Base-by-base conservation (phyloP, 352 stramenopile genomes). In the Phytopythium sindhum region DNA sequence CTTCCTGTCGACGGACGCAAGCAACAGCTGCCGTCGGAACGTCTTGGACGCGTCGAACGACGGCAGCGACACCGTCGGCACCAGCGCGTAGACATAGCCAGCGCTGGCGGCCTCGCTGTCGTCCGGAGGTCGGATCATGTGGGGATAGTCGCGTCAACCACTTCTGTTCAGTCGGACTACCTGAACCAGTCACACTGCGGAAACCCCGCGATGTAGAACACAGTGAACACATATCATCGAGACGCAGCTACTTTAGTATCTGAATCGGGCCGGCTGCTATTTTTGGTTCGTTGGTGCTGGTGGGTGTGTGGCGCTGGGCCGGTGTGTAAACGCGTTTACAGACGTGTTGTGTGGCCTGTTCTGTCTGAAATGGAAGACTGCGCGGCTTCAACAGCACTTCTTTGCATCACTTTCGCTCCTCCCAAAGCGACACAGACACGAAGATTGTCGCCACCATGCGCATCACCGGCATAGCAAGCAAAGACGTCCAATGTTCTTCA, bases 31-130 rank as follows among this genome's bases (percentile, higher is more conserved):
- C 10, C 39, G 23, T 2, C 39, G 39, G 21, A 61, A 29, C 28
- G 56, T 53, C 28, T 51, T 52, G 23, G 41, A 53, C 23, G 39
- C 37, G 17, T 61, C 56, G 26, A 61, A 61, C 5, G 39, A 53
- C 28, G 56, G 56, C 24, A 52, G 41, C 15, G 41, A 26, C 5
- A 24, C 23, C 1, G 1, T 28, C 8, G 39, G 24, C 2, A 61
- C 56, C 15, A 61, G 41, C 15, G 23, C 42, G 23, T 61, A 61
- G 11, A 61, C 37, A 3, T 8, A 41, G 15, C 10, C 23, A 11
- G 19, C 17, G 17, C 42, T 26, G 19, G 17, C 42, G 42, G 11
- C 28, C 11, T 61, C 56, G 39, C 8, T 29, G 10, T 4, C 2
- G 21, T 21, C 9, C 15, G 33, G 23, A 23, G 48, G 23, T 24